Conservation (phyloP, 2,329 filamentous ascomycete genomes). For the Colletotrichum paranaense region DNA sequence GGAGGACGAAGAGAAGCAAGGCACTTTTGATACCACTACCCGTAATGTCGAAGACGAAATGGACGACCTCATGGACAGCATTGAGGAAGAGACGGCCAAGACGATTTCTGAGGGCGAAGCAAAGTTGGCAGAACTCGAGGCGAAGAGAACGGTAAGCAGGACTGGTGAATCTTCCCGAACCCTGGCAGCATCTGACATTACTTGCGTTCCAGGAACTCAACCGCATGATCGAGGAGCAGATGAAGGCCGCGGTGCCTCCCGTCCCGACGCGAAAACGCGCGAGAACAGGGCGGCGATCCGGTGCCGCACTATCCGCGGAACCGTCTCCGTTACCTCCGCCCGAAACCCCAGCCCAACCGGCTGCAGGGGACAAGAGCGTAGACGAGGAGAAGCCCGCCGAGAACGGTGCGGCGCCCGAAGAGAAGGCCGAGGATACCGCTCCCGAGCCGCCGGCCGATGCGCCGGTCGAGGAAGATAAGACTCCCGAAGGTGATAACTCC, state of each 20-base stretch:
- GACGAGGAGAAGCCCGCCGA: not conserved
- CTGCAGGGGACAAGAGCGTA: not conserved
- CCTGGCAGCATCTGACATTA: constrained; percentile 5
- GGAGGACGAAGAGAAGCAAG: constrained; percentile 46
- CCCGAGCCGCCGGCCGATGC: not conserved
- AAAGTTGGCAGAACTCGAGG: constrained; percentile 47
- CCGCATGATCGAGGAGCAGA: constrained; percentile 53
- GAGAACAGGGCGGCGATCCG: constrained; percentile 13
- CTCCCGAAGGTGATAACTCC: constrained; percentile 28
- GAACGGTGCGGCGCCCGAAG: not conserved
- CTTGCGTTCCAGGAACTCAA: constrained; percentile 51
- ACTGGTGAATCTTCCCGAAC: not conserved
- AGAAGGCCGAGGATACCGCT: not conserved
- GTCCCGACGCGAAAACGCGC: constrained; percentile 39
- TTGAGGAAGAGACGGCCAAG: constrained; percentile 46
- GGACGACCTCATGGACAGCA: constrained; percentile 46
- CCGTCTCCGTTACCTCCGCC: constrained; percentile 15
- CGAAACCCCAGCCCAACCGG: not conserved
- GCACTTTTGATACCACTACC: constrained; percentile 44
- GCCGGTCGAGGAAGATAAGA: constrained; percentile 14
- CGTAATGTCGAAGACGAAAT: constrained; percentile 49
- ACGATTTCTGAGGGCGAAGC: constrained; percentile 45
- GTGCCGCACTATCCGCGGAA: constrained; percentile 2
- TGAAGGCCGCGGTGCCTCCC: constrained; percentile 46
- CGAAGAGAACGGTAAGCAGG: constrained; percentile 43